Conservation (phyloP, 2,329 filamentous ascomycete species). For the Parastagonospora avenae region DNA sequence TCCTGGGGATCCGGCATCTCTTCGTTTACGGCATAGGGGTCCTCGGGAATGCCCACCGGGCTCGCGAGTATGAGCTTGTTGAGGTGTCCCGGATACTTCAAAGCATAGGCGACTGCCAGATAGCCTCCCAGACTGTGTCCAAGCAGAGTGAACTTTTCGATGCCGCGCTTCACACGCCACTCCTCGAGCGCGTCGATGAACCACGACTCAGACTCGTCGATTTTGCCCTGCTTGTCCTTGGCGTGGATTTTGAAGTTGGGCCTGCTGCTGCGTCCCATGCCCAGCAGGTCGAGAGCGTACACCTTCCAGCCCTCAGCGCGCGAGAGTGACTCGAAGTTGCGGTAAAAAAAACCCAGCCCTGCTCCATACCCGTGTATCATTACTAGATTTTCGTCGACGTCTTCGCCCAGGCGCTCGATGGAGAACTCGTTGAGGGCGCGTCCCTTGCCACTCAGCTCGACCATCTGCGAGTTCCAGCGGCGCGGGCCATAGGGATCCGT, state of each 20-base stretch:
- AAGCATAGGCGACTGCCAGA: conserved; percentile 89
- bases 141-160: conserved; percentile 90
- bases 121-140: conserved; percentile 96
- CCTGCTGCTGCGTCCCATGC: conserved; percentile 87
- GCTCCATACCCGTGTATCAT: conserved; percentile 98
- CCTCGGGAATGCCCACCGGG: conserved; percentile 91
- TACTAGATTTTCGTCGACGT: conserved; percentile 82
- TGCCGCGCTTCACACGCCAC: conserved; percentile 85
- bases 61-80: conserved; percentile 97
- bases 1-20: conserved; percentile 76
- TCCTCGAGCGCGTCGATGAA: conserved; percentile 96
- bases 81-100: conserved; percentile 92
- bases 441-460: conserved; percentile 82
- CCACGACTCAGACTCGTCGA: conserved; percentile 89
- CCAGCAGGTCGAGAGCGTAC: conserved; percentile 92
- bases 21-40: conserved; percentile 84
- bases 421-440: conserved; percentile 92
- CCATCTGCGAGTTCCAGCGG: conserved; percentile 84
- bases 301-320: conserved; percentile 82
- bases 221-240: conserved; percentile 79
- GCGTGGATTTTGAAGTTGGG: conserved; percentile 84
- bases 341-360: conserved; percentile 96
- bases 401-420: conserved; percentile 80
- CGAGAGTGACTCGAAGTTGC: conserved; percentile 90
- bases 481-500: conserved; percentile 84